Evolutionary conservation across 2,329 filamentous ascomycete genomes (phyloP).

Genomic region (Phialocephala subalpina): DNA sequence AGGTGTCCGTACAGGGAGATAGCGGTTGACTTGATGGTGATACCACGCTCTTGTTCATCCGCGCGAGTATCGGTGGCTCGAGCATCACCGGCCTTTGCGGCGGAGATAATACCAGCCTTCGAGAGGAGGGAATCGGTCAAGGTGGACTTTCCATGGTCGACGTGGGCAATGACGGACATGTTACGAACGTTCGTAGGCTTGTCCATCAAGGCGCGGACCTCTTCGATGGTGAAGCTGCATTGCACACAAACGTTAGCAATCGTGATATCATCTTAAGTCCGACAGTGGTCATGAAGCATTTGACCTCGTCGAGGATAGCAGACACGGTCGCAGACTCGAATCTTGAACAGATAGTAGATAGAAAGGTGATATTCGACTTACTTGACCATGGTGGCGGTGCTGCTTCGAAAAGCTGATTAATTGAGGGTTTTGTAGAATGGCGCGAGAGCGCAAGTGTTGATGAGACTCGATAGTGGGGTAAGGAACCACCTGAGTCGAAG

Average conservation of each 20-base stretch:
- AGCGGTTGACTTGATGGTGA: slow-evolving; percentile 99
- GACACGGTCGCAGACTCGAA: slow-evolving; percentile 13
- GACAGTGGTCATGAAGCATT: slow-evolving; percentile 22
- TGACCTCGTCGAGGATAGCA: slow-evolving; percentile 7
- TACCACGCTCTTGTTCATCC: slow-evolving; percentile 99
- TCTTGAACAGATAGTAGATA: neutral
- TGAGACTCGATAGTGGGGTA: slow-evolving; percentile 37
- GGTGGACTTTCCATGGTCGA: slow-evolving; percentile 99
- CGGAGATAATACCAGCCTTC: slow-evolving; percentile 99
- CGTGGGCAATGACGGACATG: slow-evolving; percentile 99
- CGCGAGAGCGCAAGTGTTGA: slow-evolving; percentile 35
- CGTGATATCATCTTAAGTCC: slow-evolving; percentile 30
- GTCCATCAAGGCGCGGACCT: slow-evolving; percentile 83
- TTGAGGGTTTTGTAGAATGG: slow-evolving; percentile 36
- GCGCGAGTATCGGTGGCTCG: slow-evolving; percentile 96
- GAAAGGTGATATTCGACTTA: slow-evolving; percentile 64
- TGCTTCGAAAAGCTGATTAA: slow-evolving; percentile 53
- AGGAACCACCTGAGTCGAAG: slow-evolving; percentile 34
- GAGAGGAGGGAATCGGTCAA: slow-evolving; percentile 99
- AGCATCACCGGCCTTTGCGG: slow-evolving; percentile 94
- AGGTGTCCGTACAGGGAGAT: slow-evolving; percentile 97
- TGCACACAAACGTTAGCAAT: slow-evolving; percentile 57
- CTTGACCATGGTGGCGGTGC: slow-evolving; percentile 99
- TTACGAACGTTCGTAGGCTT: slow-evolving; percentile 82
- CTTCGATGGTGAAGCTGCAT: slow-evolving; percentile 96